Conservation (phyloP, 208 protist species). For the Leishmania lainsoni region DNA sequence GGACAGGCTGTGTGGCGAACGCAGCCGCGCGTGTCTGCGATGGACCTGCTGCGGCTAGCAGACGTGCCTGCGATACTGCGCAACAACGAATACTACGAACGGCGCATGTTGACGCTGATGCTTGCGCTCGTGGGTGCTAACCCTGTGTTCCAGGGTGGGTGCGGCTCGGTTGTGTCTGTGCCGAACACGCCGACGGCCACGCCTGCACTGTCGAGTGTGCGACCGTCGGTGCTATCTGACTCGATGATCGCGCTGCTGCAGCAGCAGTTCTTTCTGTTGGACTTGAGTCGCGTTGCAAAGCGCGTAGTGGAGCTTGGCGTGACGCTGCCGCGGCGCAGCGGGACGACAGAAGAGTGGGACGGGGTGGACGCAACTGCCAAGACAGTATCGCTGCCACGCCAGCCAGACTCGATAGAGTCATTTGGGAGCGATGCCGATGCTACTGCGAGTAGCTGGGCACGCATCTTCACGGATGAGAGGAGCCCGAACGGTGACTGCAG, state of each 20-base stretch:
- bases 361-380: neutral
- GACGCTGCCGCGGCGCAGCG: constrained; percentile 21
- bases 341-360: constrained; percentile 5
- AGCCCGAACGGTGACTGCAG: neutral
- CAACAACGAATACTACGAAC: constrained; percentile 39
- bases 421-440: neutral
- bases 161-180: constrained; percentile 1
- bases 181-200: neutral
- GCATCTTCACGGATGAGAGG: neutral
- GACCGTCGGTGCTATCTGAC: constrained; percentile 6
- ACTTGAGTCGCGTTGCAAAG: constrained; percentile 40
- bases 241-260: constrained; percentile 26
- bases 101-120: constrained; percentile 32
- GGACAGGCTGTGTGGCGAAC: constrained; percentile 34
- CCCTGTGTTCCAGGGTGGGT: neutral
- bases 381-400: neutral
- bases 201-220: neutral
- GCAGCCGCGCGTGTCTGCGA: constrained; percentile 42
- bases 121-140: constrained; percentile 21
- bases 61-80: constrained; percentile 26
- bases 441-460: neutral
- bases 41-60: constrained; percentile 37
- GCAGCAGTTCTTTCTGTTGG: constrained; percentile 36
- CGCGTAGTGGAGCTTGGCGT: constrained; percentile 34
- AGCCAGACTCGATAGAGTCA: neutral